These are phyloP conservation scores for Oleoguttula mirabilis DNA, from an alignment of 495 filamentous ascomycete species.

Conservation along the genomic window DNA sequence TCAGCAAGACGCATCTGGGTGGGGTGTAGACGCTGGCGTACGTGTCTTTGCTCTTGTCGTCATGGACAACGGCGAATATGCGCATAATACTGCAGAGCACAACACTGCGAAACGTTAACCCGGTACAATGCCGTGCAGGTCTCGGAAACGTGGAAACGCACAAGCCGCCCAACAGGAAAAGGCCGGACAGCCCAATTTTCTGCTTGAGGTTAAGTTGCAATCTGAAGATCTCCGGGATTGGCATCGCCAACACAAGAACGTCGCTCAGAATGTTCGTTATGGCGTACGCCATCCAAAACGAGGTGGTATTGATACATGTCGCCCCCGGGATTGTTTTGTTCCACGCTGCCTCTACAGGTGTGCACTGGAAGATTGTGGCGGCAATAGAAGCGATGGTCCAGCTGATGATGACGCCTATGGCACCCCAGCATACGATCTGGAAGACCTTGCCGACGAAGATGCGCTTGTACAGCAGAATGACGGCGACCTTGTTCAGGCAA, in stretches of 20 bases:
- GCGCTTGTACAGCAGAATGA: conserved; percentile 5
- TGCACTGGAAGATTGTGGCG: conserved; percentile 7
- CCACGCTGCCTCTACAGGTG: neutral
- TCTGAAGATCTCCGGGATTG: conserved; percentile 1
- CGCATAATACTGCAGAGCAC: neutral
- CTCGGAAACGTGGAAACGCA: neutral
- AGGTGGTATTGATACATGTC: neutral
- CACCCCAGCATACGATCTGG: conserved; percentile 5
- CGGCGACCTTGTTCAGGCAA: conserved; percentile 4
- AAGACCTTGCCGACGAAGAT: conserved; percentile 1
- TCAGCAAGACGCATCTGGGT: neutral
- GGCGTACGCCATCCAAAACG: conserved; percentile 1
- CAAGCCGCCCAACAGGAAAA: conserved; percentile 13
- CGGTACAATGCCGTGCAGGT: neutral
- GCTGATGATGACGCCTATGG: neutral
- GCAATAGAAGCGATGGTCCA: neutral
- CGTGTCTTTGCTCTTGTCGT: neutral
- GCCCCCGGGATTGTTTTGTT: neutral
- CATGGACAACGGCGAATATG: neutral
- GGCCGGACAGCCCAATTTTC: conserved; percentile 2
- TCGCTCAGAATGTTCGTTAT: conserved; percentile 6
- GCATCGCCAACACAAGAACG: conserved; percentile 3
- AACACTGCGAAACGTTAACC: neutral
- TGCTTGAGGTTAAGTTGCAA: conserved; percentile 1
- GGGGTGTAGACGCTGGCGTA: too few relatives aligned